Evolutionary conservation across 2,329 filamentous ascomycete genomes (phyloP), one percentile per base, ranked within the genome.

Genomic region (Ceratocystis colombiana): DNA sequence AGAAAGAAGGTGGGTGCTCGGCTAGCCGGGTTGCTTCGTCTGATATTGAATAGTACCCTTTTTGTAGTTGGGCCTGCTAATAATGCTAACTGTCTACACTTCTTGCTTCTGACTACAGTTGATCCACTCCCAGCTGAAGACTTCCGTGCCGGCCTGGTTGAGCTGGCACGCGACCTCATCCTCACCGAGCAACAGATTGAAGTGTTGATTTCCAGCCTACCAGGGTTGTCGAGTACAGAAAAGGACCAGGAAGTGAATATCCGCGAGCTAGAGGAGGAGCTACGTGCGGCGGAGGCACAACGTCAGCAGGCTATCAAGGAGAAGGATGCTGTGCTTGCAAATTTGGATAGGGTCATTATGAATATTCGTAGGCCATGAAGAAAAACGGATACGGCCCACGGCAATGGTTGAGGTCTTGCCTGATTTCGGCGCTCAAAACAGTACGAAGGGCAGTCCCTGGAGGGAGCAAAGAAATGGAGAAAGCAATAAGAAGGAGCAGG

Each of bases 161-260:
- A 93, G 74, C 79, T 94, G 64, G 88, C 88, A 46, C 82, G 84
- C 69, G 89, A 93, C 73, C 79, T 94, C 30, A 86, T 93, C 67
- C 74, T 88, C 67, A 90, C 92, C 72, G 87, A 91, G 71, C 88
- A 92, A 76, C 88, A 93, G 76, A 90, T 94, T 69, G 89, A 94
- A 74, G 79, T 84, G 57, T 77, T 94, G 61, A 88, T 93, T 67
- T 87, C 85, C 17, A 83, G 82, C 25, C 79, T 95, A 1, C 90
- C 90, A 0, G 90, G 90, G 0, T 78, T 94, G 25, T 87, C 90
- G 57, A 89, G 86, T 69, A 93, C 87, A 72, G 88, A 93, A 73
- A 79, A 82, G 69, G 87, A 91, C 72, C 90, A 95, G 75, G 82
- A 88, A 72, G 79, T 82, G 70, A 82, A 83, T 67, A 85, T 88